Evolutionary conservation across 345 rosid species (phyloP).

Genomic region (Durio zibethinus): DNA sequence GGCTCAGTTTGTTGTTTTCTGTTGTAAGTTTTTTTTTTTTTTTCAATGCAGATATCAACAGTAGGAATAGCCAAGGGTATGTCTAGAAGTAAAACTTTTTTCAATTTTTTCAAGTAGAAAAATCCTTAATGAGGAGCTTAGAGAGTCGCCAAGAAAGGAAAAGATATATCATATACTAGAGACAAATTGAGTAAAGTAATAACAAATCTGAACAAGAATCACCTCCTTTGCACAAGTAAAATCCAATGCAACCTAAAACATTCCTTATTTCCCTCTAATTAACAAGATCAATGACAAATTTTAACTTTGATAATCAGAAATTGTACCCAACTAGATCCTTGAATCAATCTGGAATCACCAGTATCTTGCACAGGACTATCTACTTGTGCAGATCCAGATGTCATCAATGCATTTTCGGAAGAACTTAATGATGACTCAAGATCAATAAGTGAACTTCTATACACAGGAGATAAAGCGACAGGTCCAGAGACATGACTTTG

Average conservation of each 20-base stretch:
- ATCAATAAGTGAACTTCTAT: conserved; percentile 57
- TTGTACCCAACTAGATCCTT: conserved; percentile 55
- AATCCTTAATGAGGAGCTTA: not conserved
- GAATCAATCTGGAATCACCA: conserved; percentile 51
- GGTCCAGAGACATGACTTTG: conserved; percentile 48
- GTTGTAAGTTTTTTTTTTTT: not conserved
- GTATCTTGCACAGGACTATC: conserved; percentile 62
- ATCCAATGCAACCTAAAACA: not conserved
- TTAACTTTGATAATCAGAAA: conserved; percentile 30
- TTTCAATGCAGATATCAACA: not conserved
- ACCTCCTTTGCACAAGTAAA: not conserved
- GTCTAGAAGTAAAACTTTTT: not conserved
- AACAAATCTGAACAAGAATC: not conserved
- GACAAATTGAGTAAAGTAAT: not conserved
- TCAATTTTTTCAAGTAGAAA: not conserved
- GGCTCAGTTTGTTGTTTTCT: not conserved
- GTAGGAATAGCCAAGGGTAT: not conserved
- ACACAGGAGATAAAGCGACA: conserved; percentile 43
- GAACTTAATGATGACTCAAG: conserved; percentile 78
- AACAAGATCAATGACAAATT: not conserved
- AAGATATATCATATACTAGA: not conserved
- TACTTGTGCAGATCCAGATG: conserved; percentile 43
- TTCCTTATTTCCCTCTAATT: not conserved
- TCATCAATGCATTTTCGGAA: conserved; percentile 46
- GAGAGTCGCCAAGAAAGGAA: not conserved